Evolutionary conservation across 352 stramenopile species (phyloP).

Genomic region (Globisporangium irregulare): DNA sequence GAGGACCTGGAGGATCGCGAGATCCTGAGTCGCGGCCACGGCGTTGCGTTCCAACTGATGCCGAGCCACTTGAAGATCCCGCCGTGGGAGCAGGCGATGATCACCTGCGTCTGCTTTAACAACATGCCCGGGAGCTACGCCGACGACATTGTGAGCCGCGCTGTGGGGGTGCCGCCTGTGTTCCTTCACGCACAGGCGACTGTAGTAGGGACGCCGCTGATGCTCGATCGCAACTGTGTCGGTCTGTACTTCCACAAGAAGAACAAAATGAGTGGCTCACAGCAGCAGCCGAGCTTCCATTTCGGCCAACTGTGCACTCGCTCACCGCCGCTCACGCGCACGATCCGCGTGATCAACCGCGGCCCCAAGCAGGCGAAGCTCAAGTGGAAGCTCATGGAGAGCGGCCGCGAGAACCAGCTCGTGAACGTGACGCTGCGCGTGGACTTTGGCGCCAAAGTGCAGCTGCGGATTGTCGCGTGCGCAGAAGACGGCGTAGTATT

Average conservation of each 20-base stretch:
- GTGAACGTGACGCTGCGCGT: constrained; percentile 57
- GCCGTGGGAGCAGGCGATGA: constrained; percentile 55
- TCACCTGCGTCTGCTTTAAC: constrained; percentile 65
- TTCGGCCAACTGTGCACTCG: constrained; percentile 52
- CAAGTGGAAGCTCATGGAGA: constrained; percentile 56
- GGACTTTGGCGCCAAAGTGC: constrained; percentile 40
- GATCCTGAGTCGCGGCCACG: constrained; percentile 43
- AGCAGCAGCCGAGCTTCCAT: constrained; percentile 31
- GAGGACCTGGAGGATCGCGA: constrained; percentile 44
- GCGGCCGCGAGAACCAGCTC: constrained; percentile 46
- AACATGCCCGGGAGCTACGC: constrained; percentile 67
- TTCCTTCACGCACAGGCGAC: constrained; percentile 54
- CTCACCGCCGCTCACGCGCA: constrained; percentile 36
- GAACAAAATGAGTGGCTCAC: not conserved
- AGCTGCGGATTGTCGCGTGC: constrained; percentile 42
- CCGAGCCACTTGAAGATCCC: constrained; percentile 35
- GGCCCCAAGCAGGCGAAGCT: constrained; percentile 53
- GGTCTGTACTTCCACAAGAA: constrained; percentile 39
- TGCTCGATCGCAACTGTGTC: constrained; percentile 63
- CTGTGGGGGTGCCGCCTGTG: constrained; percentile 45
- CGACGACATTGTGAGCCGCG: constrained; percentile 61
- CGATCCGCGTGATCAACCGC: constrained; percentile 66
- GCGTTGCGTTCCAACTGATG: constrained; percentile 48
- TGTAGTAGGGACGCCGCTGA: constrained; percentile 54
- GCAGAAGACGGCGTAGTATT: constrained; percentile 19